These are phyloP conservation scores for Falciphora oryzae DNA, from an alignment of 2,329 filamentous ascomycete genomes.

Conservation along the genomic window DNA sequence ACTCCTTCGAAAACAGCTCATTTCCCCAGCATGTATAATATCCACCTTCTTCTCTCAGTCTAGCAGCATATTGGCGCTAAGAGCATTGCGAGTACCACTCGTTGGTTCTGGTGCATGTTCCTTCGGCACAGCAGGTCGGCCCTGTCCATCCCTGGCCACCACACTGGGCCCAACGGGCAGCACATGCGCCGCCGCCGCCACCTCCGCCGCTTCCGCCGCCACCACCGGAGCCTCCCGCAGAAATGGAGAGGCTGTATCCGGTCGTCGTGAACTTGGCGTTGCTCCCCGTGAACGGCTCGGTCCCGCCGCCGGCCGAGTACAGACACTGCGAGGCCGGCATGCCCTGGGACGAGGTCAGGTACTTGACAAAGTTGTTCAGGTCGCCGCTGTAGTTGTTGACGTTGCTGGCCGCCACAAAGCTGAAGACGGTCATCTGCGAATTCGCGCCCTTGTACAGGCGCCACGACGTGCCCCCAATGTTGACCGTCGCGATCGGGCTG, in stretches of 20 bases:
- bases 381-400: conserved; percentile 51
- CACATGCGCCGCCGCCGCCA: not conserved
- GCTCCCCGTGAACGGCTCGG: conserved; percentile 49
- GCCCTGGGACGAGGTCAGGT: conserved; percentile 44
- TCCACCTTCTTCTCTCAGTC: not conserved
- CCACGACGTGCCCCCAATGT: conserved; percentile 48
- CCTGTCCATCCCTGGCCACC: conserved; percentile 21
- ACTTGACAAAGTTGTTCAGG: conserved; percentile 50
- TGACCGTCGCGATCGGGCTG: conserved; percentile 45
- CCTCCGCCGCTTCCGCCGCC: not conserved
- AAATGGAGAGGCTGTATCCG: conserved; percentile 13
- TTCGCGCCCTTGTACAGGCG: conserved; percentile 57
- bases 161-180: conserved; percentile 21
- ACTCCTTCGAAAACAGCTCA: too few relatives aligned
- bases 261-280: conserved; percentile 23
- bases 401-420: conserved; percentile 37
- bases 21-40: not conserved
- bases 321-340: conserved; percentile 45
- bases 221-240: not conserved
- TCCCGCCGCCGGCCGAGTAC: conserved; percentile 46
- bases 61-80: not conserved
- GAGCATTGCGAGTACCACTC: conserved; percentile 5
- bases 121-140: conserved; percentile 20
- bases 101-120: conserved; percentile 4
- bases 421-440: conserved; percentile 53